phyloP scores from a whole-genome alignment of 1,284 basidiomycete genomes.

The Pseudozyma sp. region DNA sequence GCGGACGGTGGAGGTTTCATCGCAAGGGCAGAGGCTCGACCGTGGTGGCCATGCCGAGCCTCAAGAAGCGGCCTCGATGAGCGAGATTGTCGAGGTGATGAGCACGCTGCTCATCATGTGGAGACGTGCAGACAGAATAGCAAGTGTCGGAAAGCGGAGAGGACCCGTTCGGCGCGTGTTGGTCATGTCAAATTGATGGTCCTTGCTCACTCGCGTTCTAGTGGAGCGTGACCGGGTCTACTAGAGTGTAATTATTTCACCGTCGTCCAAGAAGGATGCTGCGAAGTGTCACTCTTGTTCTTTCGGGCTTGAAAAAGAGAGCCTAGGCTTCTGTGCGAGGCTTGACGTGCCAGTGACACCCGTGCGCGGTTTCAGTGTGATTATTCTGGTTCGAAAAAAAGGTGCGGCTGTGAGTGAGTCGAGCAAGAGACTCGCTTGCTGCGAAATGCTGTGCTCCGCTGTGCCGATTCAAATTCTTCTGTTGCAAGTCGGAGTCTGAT shows the following conservation, averaged over 20 bases:
- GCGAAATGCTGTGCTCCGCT: not conserved
- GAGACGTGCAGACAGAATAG: not conserved
- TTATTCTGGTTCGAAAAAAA: too few relatives aligned
- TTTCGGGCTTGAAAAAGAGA: too few relatives aligned
- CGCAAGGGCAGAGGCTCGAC: constrained; percentile 9
- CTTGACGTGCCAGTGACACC: too few relatives aligned
- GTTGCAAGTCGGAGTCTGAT: not conserved
- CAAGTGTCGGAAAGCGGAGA: not conserved
- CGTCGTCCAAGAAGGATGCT: too few relatives aligned
- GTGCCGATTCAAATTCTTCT: not conserved
- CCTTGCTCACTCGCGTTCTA: too few relatives aligned
- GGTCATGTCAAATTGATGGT: too few relatives aligned
- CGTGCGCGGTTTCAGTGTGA: too few relatives aligned
- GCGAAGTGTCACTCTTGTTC: too few relatives aligned
- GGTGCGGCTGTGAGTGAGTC: too few relatives aligned
- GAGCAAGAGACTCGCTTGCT: not conserved
- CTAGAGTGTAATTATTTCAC: too few relatives aligned
- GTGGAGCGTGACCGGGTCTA: too few relatives aligned
- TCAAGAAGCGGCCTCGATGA: constrained; percentile 1
- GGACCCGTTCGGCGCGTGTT: not conserved
- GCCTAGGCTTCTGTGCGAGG: too few relatives aligned
- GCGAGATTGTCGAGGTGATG: not conserved
- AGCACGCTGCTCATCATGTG: not conserved
- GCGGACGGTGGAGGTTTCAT: constrained; percentile 10
- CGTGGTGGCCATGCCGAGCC: constrained; percentile 17